phyloP scores from a whole-genome alignment of 2,329 filamentous ascomycete species.

The Calcarisporium arbuscula region DNA sequence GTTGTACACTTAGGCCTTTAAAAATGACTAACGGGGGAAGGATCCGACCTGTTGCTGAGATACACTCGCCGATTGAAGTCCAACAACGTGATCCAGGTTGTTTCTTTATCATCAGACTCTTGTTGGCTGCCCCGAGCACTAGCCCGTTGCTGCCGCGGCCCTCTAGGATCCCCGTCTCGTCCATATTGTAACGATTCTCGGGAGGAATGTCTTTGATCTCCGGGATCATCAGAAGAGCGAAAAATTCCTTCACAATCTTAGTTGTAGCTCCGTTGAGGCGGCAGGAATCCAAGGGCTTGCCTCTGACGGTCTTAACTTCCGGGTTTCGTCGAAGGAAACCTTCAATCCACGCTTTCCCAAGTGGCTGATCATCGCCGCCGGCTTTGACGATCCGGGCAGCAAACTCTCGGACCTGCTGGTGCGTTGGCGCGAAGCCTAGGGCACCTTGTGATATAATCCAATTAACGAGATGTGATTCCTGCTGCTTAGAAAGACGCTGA shows the following conservation, averaged over 20 bases:
- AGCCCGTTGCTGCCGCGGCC: slow-evolving; percentile 6
- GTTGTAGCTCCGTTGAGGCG: slow-evolving; percentile 1
- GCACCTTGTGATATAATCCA: slow-evolving; percentile 3
- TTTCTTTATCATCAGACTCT: slow-evolving; percentile 4
- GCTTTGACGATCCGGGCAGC: slow-evolving; percentile 1
- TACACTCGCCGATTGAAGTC: slow-evolving; percentile 14
- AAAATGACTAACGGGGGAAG: slow-evolving; percentile 14
- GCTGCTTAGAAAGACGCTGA: slow-evolving; percentile 3
- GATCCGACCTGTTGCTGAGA: slow-evolving; percentile 8
- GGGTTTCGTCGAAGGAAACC: slow-evolving; percentile 7
- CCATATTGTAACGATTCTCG: slow-evolving; percentile 7
- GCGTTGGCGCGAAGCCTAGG: slow-evolving; percentile 1
- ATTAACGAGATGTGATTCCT: slow-evolving; percentile 4
- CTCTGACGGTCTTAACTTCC: slow-evolving; percentile 3
- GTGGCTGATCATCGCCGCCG: slow-evolving; percentile 1
- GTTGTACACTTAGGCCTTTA: slow-evolving; percentile 12
- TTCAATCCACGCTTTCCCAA: slow-evolving; percentile 6
- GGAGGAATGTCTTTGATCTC: slow-evolving; percentile 1
- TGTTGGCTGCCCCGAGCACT: slow-evolving; percentile 6
- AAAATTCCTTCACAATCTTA: slow-evolving; percentile 4
- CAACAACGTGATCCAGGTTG: slow-evolving; percentile 9
- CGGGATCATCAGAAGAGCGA: neutral
- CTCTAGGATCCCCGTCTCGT: slow-evolving; percentile 9
- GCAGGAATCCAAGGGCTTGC: slow-evolving; percentile 1
- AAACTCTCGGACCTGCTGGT: slow-evolving; percentile 4